These are phyloP conservation scores for Aspergillus ellipticus DNA, from an alignment of 495 filamentous ascomycete genomes.

Conservation along the genomic window DNA sequence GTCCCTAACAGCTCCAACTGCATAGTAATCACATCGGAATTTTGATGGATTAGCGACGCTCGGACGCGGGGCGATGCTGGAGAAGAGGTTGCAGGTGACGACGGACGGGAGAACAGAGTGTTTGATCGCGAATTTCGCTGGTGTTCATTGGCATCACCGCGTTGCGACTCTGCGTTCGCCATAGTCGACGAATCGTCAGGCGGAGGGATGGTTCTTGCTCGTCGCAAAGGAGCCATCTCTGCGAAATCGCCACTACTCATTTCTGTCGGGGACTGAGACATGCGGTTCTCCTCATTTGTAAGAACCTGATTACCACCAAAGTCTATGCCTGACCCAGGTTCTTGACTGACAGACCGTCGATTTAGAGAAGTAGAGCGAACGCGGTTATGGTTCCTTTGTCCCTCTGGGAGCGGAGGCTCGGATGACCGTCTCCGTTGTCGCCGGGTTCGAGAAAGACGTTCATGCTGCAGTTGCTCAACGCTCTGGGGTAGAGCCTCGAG, in stretches of 20 bases:
- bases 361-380: constrained; percentile 6
- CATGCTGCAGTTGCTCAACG: constrained; percentile 30
- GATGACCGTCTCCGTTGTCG: constrained; percentile 4
- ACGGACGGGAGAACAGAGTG: constrained; percentile 40
- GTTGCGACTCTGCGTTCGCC: constrained; percentile 13
- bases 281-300: constrained; percentile 33
- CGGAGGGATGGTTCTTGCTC: constrained; percentile 20
- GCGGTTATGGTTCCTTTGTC: not conserved
- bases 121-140: constrained; percentile 37
- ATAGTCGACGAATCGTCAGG: constrained; percentile 14
- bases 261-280: constrained; percentile 37
- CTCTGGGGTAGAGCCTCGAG: constrained; percentile 26
- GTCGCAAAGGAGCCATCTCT: constrained; percentile 27
- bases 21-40: constrained; percentile 49
- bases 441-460: constrained; percentile 23
- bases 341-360: constrained; percentile 6
- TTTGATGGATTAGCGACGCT: constrained; percentile 44
- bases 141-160: constrained; percentile 12
- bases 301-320: constrained; percentile 27
- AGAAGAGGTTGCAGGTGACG: constrained; percentile 41
- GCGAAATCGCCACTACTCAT: constrained; percentile 34
- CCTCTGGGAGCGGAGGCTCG: constrained; percentile 7
- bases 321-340: constrained; percentile 12
- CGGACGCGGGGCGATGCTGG: constrained; percentile 44
- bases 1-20: constrained; percentile 41